These are phyloP conservation scores for Porphyridium purpureum DNA, from an alignment of 23 red algal genomes.

Conservation along the genomic window DNA sequence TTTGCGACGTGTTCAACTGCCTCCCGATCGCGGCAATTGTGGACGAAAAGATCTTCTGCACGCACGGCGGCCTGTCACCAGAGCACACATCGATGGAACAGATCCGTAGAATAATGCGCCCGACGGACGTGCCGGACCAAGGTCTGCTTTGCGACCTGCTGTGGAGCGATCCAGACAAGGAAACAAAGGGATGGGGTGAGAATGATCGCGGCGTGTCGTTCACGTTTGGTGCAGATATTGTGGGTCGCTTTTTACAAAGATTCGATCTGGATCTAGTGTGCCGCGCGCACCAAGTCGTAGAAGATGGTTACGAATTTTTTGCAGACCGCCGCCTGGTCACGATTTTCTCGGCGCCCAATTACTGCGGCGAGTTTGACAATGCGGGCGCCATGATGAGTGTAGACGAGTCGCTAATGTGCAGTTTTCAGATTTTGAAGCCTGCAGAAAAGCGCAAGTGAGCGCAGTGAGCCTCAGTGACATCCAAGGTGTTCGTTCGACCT, in stretches of 20 bases:
- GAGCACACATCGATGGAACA: conserved; percentile 98
- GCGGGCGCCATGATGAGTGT: conserved; percentile 99
- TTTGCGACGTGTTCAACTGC: conserved; percentile 99
- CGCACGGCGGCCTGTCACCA: conserved; percentile 92
- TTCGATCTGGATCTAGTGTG: conserved; percentile 97
- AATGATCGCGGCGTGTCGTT: conserved; percentile 98
- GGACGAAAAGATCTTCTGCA: conserved; percentile 99
- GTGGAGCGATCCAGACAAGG: conserved; percentile 97
- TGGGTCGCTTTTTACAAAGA: conserved; percentile 76
- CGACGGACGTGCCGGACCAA: conserved; percentile 95
- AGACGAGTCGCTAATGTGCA: conserved; percentile 99
- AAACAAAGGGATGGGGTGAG: conserved; percentile 97
- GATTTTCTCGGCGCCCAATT: conserved; percentile 99
- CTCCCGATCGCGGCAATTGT: conserved; percentile 93
- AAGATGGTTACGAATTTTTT: conserved; percentile 98
- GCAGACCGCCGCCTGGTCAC: conserved; percentile 88
- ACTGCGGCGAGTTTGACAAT: conserved; percentile 99
- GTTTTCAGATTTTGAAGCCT: conserved; percentile 23
- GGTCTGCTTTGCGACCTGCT: conserved; percentile 92
- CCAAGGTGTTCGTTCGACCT: no score
- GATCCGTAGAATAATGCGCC: conserved; percentile 82
- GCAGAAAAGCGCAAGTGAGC: no score
- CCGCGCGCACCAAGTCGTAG: conserved; percentile 96
- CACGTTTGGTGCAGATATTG: conserved; percentile 96
- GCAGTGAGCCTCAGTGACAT: no score